Conservation (phyloP, 768 basidiomycete species). For the Lactarius sanguifluus region DNA sequence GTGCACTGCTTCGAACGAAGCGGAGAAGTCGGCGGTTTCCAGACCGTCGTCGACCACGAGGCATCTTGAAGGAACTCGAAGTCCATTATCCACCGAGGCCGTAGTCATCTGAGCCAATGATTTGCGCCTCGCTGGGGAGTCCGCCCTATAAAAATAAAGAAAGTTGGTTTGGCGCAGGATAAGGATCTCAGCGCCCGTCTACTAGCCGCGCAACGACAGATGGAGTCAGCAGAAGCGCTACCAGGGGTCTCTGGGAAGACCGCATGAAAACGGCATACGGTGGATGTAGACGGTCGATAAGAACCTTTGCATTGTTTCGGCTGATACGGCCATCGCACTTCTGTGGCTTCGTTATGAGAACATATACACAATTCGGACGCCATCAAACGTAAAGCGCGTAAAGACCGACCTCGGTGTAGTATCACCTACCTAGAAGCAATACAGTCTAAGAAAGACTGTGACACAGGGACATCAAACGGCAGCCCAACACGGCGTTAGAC, state of each 20-base stretch:
- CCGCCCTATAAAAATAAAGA: neutral
- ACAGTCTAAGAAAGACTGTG: neutral
- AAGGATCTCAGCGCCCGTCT: neutral
- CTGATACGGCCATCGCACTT: neutral
- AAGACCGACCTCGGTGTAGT: neutral
- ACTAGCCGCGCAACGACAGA: neutral
- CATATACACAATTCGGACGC: neutral
- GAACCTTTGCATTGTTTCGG: neutral
- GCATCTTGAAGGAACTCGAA: neutral
- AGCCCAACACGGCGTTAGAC: neutral
- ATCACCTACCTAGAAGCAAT: neutral
- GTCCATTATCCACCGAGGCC: neutral
- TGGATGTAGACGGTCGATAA: neutral
- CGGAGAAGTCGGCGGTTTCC: neutral
- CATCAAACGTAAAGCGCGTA: neutral
- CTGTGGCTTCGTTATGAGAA: neutral
- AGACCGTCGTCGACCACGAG: neutral
- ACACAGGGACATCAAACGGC: neutral
- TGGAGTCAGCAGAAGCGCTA: slow-evolving; percentile 1
- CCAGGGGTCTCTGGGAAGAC: slow-evolving; percentile 12
- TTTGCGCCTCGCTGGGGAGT: neutral
- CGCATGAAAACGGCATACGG: neutral
- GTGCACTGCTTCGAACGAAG: neutral
- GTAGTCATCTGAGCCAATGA: neutral
- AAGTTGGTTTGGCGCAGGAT: neutral